phyloP scores from a whole-genome alignment of 2,329 filamentous ascomycete genomes.

The Claviceps sp. region DNA sequence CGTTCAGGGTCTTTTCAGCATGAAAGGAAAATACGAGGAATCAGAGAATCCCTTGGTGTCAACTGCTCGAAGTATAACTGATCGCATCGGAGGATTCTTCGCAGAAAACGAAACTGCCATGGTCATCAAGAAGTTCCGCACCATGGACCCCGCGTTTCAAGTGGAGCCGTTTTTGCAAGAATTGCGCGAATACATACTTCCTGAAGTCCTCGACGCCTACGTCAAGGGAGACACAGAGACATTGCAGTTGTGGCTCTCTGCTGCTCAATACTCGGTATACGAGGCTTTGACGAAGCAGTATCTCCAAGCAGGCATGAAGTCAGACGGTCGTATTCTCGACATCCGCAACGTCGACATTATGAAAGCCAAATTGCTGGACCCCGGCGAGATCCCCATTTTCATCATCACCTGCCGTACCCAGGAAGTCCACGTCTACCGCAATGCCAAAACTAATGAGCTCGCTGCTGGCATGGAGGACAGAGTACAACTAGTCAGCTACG shows the following conservation, averaged over 20 bases:
- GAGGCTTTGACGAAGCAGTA: constrained; percentile 96
- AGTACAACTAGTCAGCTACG: constrained; percentile 95
- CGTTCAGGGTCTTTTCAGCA: constrained; percentile 75
- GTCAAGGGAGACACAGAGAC: constrained; percentile 91
- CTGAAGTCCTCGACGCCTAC: constrained; percentile 93
- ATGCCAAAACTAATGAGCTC: constrained; percentile 77
- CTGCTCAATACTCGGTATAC: constrained; percentile 93
- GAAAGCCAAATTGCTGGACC: constrained; percentile 66
- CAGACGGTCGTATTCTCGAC: constrained; percentile 87
- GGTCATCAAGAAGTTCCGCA: constrained; percentile 95
- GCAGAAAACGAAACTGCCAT: constrained; percentile 95
- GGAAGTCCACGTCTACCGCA: constrained; percentile 93
- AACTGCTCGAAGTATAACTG: constrained; percentile 86
- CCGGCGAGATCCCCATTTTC: constrained; percentile 84
- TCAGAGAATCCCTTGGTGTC: constrained; percentile 93
- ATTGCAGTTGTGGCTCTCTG: constrained; percentile 88
- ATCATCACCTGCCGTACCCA: constrained; percentile 95
- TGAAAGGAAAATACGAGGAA: constrained; percentile 83
- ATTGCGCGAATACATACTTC: constrained; percentile 93
- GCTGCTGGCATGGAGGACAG: constrained; percentile 98
- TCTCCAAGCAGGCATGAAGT: constrained; percentile 81
- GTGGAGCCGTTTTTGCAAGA: constrained; percentile 90
- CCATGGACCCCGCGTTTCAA: constrained; percentile 92
- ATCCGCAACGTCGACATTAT: constrained; percentile 88
- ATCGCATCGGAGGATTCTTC: constrained; percentile 88